Conservation (phyloP, 257 asterid genomes). For the Gentiana straminea region DNA sequence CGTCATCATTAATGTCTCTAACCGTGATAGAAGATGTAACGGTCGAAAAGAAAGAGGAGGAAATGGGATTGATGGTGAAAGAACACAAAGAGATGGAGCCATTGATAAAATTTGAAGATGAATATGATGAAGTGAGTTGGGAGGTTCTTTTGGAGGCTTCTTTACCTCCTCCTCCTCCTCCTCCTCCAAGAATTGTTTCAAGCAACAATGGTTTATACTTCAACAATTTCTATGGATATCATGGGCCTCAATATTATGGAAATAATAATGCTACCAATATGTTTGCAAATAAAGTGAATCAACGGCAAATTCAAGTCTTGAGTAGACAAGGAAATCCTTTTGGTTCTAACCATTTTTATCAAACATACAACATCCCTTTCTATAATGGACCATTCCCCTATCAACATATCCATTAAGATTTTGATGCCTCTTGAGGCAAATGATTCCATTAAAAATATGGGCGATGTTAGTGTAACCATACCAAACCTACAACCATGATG, state of each 20-base stretch:
- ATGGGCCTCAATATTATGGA: neutral
- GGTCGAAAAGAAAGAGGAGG: neutral
- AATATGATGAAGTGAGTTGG: conserved; percentile 27
- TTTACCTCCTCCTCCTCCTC: conserved; percentile 17
- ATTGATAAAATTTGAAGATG: conserved; percentile 38
- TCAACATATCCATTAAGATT: conserved; percentile 19
- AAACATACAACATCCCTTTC: conserved; percentile 6
- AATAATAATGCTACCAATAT: neutral
- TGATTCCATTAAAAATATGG: neutral
- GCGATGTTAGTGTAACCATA: neutral
- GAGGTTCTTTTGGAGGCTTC: conserved; percentile 61
- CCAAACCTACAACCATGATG: no score
- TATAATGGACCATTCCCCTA: conserved; percentile 19
- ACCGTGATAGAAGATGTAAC: conserved; percentile 12
- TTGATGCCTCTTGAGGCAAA: conserved; percentile 8
- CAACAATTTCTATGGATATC: neutral
- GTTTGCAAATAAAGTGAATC: conserved; percentile 9
- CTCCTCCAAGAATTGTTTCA: conserved; percentile 4
- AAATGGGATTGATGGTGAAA: conserved; percentile 1
- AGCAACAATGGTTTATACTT: neutral
- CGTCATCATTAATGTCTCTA: conserved; percentile 17
- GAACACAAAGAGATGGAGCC: conserved; percentile 22
- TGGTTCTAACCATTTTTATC: conserved; percentile 26
- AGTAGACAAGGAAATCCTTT: conserved; percentile 10
- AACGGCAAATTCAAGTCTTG: conserved; percentile 33